Percentiles rank a stretch among this genome's conserved stretches.
Conservation (phyloP, 164 flowering plant species). For the Piper betle region DNA sequence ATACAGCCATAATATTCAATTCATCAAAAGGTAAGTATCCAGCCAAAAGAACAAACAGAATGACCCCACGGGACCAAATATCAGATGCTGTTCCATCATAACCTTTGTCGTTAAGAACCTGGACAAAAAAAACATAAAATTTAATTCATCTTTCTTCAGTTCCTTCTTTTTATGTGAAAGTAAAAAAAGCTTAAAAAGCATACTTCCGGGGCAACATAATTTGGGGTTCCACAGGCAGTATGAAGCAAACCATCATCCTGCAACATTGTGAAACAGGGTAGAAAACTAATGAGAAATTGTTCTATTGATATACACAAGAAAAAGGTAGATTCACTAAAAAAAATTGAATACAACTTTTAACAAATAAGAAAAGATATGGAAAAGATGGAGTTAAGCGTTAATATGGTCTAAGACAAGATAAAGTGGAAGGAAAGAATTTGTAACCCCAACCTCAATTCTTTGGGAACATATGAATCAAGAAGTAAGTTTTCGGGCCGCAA, state of each 20-base stretch:
- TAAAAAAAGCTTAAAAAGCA: neutral
- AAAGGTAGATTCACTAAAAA: neutral
- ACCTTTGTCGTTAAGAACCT: constrained; percentile 75
- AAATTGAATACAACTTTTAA: neutral
- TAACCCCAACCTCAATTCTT: too few relatives aligned
- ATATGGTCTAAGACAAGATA: too few relatives aligned
- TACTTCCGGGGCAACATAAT: constrained; percentile 99
- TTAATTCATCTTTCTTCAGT: neutral
- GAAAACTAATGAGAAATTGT: neutral
- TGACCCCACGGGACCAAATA: constrained; percentile 95
- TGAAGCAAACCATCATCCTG: constrained; percentile 90
- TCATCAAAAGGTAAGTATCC: constrained; percentile 96
- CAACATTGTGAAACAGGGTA: constrained; percentile 1
- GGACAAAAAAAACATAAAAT: constrained; percentile 2
- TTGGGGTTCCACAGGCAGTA: constrained; percentile 95
- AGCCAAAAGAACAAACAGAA: constrained; percentile 90
- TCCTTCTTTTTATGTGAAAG: neutral
- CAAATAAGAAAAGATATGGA: too few relatives aligned
- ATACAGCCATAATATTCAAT: constrained; percentile 43
- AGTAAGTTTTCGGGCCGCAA: constrained; percentile 45
- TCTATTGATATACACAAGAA: neutral
- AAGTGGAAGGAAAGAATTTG: too few relatives aligned
- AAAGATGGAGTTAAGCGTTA: too few relatives aligned
- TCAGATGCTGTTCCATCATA: constrained; percentile 86
- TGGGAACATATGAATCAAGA: constrained; percentile 30